phyloP scores from a whole-genome alignment of 768 basidiomycete species.

The Amanita polypyramis region DNA sequence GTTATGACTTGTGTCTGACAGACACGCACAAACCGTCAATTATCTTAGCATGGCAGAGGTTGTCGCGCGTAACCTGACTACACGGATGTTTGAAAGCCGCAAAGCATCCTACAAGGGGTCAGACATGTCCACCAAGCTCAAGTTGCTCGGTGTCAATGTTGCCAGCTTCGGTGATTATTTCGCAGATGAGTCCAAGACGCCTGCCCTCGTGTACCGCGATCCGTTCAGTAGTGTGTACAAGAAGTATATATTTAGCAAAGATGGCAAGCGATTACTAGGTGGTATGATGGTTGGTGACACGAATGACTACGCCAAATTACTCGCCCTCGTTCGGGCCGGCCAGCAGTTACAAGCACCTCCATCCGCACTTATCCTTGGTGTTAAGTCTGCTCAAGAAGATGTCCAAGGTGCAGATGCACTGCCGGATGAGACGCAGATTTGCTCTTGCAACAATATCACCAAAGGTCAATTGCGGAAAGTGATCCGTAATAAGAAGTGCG shows the following conservation, averaged over 20 bases:
- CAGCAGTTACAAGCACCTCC: slow-evolving; percentile 61
- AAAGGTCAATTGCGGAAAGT: slow-evolving; percentile 47
- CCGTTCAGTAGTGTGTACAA: slow-evolving; percentile 67
- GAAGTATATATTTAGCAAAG: slow-evolving; percentile 64
- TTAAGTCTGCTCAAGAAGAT: slow-evolving; percentile 26
- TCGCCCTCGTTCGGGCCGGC: slow-evolving; percentile 40
- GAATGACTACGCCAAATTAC: slow-evolving; percentile 55
- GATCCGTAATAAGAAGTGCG: slow-evolving; percentile 37
- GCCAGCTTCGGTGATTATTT: slow-evolving; percentile 71
- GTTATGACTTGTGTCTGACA: background rate
- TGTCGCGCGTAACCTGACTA: slow-evolving; percentile 59
- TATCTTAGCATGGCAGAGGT: slow-evolving; percentile 62
- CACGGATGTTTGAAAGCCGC: slow-evolving; percentile 28
- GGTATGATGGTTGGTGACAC: slow-evolving; percentile 79
- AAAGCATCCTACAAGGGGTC: slow-evolving; percentile 23
- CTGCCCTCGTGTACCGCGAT: slow-evolving; percentile 40
- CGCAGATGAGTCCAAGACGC: slow-evolving; percentile 34
- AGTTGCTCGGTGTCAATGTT: slow-evolving; percentile 37
- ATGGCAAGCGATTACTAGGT: slow-evolving; percentile 63
- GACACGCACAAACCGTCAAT: background rate
- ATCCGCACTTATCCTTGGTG: slow-evolving; percentile 55
- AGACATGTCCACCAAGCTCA: slow-evolving; percentile 63
- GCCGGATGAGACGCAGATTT: slow-evolving; percentile 64
- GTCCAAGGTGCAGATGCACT: slow-evolving; percentile 55
- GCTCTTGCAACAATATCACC: slow-evolving; percentile 61